phyloP scores from a whole-genome alignment of 306 rosid genomes.

The Canavalia ensiformis region DNA sequence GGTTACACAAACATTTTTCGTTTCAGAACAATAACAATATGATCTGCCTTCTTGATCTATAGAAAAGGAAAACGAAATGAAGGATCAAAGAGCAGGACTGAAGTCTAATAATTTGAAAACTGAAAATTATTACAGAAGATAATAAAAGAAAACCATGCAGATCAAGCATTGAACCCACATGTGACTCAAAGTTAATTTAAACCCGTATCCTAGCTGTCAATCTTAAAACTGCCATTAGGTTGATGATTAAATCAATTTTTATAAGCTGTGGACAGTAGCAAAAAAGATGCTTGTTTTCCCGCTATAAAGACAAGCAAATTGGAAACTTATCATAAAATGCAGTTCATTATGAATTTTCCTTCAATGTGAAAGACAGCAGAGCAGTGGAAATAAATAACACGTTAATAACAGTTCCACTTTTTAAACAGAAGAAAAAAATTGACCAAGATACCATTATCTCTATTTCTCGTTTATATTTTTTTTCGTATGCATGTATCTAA shows the following conservation, averaged over 20 bases:
- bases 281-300: neutral
- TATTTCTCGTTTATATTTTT: too few species aligned
- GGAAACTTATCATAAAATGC: neutral
- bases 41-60: neutral
- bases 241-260: constrained; percentile 17
- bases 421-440: too few species aligned
- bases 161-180: neutral
- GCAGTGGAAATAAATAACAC: neutral
- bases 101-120: neutral
- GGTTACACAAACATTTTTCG: neutral
- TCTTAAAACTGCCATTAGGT: neutral
- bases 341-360: neutral
- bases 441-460: too few species aligned
- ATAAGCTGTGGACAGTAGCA: neutral
- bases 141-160: neutral
- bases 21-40: neutral
- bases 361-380: neutral
- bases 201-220: neutral
- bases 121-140: neutral
- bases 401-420: too few species aligned
- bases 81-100: neutral
- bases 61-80: constrained; percentile 18
- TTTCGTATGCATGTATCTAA: too few species aligned
- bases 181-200: constrained; percentile 16
- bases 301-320: neutral